These are phyloP conservation scores for Scheffersomyces illinoinensis DNA, from an alignment of 1,139 yeast genomes.

Conservation along the genomic window DNA sequence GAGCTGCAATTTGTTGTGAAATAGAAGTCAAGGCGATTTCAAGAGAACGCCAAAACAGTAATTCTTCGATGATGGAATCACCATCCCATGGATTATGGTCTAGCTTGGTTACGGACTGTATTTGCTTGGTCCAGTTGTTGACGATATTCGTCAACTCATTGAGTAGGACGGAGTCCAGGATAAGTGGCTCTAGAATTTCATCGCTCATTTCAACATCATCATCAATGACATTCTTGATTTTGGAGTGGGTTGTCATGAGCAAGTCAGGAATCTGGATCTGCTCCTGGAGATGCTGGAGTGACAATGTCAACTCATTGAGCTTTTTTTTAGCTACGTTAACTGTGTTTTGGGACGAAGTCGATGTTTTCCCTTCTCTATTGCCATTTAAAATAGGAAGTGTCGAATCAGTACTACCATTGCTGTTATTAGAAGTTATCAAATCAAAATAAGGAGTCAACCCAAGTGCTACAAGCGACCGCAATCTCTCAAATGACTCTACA, in stretches of 20 bases:
- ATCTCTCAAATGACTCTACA: constrained; percentile 48
- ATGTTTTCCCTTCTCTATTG: not conserved
- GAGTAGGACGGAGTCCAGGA: constrained; percentile 54
- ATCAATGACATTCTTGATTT: constrained; percentile 37
- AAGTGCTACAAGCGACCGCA: constrained; percentile 57
- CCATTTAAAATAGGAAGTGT: not conserved
- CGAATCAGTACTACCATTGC: not conserved
- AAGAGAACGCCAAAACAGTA: constrained; percentile 77
- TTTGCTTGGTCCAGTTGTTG: constrained; percentile 70
- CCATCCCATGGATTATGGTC: constrained; percentile 58
- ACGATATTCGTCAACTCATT: constrained; percentile 68
- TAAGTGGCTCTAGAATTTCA: constrained; percentile 13
- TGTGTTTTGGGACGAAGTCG: constrained; percentile 15
- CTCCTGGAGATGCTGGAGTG: constrained; percentile 70
- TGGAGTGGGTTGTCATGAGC: constrained; percentile 52
- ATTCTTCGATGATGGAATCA: constrained; percentile 62
- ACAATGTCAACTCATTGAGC: constrained; percentile 66
- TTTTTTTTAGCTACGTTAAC: constrained; percentile 56
- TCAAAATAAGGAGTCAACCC: constrained; percentile 45
- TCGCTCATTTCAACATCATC: constrained; percentile 20
- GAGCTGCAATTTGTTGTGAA: constrained; percentile 56
- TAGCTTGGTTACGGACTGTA: constrained; percentile 58
- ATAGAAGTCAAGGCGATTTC: constrained; percentile 61
- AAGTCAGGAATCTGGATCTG: constrained; percentile 71
- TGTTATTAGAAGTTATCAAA: constrained; percentile 12